Base-by-base conservation (phyloP, 192 early-diverging fungal genomes). In the Gigaspora rosea region DNA sequence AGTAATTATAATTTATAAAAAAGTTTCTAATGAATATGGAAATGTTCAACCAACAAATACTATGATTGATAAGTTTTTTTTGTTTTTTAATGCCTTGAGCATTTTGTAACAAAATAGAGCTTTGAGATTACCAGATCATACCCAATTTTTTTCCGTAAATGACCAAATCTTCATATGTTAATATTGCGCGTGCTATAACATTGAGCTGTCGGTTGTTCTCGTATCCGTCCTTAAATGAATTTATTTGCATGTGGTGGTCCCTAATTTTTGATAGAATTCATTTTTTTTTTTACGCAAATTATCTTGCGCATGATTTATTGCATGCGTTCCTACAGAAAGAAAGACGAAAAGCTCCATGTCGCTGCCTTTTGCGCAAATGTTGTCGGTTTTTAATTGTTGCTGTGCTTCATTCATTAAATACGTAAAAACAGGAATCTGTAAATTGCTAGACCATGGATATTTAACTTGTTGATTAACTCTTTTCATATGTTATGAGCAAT, bases 41-140 rank as follows among this genome's bases (percentile, higher is more conserved):
- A n/a, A n/a, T n/a, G n/a, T n/a, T n/a, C n/a, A n/a, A n/a, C n/a
- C n/a, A n/a, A n/a, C n/a, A n/a, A n/a, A n/a, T n/a, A n/a, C n/a
- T n/a, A n/a, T n/a, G n/a, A n/a, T n/a, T n/a, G n/a, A n/a, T n/a
- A n/a, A n/a, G n/a, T n/a, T n/a, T n/a, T n/a, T n/a, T n/a, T n/a
- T n/a, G n/a, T n/a, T n/a, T n/a, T n/a, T n/a, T n/a, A n/a, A n/a
- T n/a, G n/a, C n/a, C n/a, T n/a, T n/a, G n/a, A n/a, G n/a, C n/a
- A n/a, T n/a, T n/a, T n/a, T n/a, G n/a, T n/a, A n/a, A n/a, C n/a
- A n/a, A n/a, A n/a, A n/a, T n/a, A n/a, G n/a, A n/a, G n/a, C n/a
- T n/a, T n/a, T n/a, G n/a, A n/a, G n/a, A n/a, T 72, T 16, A 72
- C 70, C 2, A 72, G 16, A 12, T 72, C 70, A 41, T 72, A 72